Evolutionary conservation across 2,329 filamentous ascomycete genomes (phyloP).

Genomic region (Didymella arachidicola): DNA sequence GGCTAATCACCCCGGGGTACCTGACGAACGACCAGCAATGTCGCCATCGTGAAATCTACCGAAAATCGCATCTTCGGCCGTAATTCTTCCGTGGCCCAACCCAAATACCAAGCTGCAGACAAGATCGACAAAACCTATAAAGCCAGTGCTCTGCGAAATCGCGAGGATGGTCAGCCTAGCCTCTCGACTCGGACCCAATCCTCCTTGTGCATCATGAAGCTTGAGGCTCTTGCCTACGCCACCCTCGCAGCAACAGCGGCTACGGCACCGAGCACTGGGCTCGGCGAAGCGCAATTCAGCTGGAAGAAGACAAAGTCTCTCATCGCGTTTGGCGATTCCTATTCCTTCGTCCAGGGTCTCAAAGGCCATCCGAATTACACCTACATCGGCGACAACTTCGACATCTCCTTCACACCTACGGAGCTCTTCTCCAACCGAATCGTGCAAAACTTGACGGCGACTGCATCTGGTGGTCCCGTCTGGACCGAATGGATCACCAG

Average conservation of each 20-base stretch:
- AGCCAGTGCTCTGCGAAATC: neutral
- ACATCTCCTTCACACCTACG: conserved; percentile 55
- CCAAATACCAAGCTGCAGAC: neutral
- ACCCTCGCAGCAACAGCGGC: conserved; percentile 3
- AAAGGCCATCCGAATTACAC: conserved; percentile 60
- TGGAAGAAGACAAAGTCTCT: conserved; percentile 34
- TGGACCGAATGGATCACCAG: conserved; percentile 63
- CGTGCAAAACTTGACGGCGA: conserved; percentile 59
- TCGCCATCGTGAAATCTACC: conserved; percentile 1
- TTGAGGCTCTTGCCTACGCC: conserved; percentile 8
- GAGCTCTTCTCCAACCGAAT: conserved; percentile 59
- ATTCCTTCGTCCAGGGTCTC: conserved; percentile 63
- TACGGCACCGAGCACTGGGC: conserved; percentile 6
- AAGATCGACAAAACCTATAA: conserved; percentile 12
- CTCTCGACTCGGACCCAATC: neutral
- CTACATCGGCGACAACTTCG: conserved; percentile 63
- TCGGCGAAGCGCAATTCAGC: conserved; percentile 16
- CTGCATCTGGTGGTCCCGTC: conserved; percentile 61
- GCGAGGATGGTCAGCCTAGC: conserved; percentile 1
- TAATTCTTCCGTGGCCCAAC: conserved; percentile 26
- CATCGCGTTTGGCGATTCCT: conserved; percentile 61
- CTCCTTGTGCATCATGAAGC: conserved; percentile 20
- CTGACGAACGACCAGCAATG: conserved; percentile 6
- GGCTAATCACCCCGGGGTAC: conserved; percentile 8
- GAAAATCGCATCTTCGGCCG: conserved; percentile 16